Percentiles rank a stretch among this genome's conserved stretches.
phyloP scores from a whole-genome alignment of 2,329 filamentous ascomycete species.

The Ophidiomyces ophidiicola region DNA sequence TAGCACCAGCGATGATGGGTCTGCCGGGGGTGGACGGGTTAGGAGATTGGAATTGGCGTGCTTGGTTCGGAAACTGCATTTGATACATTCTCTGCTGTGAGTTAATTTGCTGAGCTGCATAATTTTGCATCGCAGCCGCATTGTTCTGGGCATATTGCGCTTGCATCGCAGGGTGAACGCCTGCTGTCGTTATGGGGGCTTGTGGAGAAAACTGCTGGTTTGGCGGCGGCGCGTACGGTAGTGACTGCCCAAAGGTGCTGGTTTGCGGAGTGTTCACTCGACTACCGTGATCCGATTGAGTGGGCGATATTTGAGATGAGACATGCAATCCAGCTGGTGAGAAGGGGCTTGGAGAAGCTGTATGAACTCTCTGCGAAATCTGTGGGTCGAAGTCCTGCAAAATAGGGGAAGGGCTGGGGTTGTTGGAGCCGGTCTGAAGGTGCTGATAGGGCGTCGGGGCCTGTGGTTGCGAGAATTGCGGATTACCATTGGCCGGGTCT shows the following conservation, averaged over 20 bases:
- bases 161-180: conserved; percentile 33
- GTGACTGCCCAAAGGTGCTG: conserved; percentile 50
- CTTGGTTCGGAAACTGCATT: conserved; percentile 68
- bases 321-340: conserved; percentile 65
- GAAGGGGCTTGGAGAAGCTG: conserved; percentile 84
- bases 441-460: conserved; percentile 67
- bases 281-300: conserved; percentile 60
- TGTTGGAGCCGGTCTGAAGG: conserved; percentile 65
- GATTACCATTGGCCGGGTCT: conserved; percentile 47
- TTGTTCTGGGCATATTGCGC: conserved; percentile 33
- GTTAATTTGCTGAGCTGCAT: conserved; percentile 47
- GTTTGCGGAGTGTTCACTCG: conserved; percentile 58
- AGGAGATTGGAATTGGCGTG: conserved; percentile 46
- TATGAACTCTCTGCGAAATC: conserved; percentile 69
- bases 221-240: conserved; percentile 31
- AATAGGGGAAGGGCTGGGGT: conserved; percentile 84
- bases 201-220: conserved; percentile 33
- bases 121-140: conserved; percentile 37
- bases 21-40: conserved; percentile 29
- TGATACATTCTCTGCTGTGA: conserved; percentile 67
- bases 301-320: conserved; percentile 59
- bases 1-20: conserved; percentile 21
- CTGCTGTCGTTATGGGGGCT: conserved; percentile 29
- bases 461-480: conserved; percentile 42
- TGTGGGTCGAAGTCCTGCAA: conserved; percentile 60